A percentile compares a stretch with the other conserved stretches of the same genome.
Conservation (phyloP, 768 basidiomycete species). For the Lentinula sp. region DNA sequence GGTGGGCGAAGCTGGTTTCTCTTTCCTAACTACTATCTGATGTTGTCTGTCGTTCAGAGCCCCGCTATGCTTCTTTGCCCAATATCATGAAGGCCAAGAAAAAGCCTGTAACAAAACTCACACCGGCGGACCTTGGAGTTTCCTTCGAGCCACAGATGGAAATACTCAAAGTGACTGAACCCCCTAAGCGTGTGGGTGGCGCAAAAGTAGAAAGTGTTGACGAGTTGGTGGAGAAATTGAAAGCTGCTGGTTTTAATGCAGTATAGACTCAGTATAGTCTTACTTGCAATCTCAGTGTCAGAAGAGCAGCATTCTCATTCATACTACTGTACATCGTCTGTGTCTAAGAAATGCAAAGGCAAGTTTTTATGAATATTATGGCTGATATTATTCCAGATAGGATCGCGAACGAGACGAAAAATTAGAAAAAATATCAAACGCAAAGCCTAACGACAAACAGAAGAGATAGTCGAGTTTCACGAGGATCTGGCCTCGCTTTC, state of each 20-base stretch:
- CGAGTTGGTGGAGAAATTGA: slow-evolving; percentile 83
- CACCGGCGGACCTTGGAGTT: slow-evolving; percentile 71
- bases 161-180: slow-evolving; percentile 84
- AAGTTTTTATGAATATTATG: too few relatives aligned
- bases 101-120: slow-evolving; percentile 86
- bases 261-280: slow-evolving; percentile 13
- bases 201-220: slow-evolving; percentile 89
- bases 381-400: not conserved
- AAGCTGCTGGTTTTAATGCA: slow-evolving; percentile 68
- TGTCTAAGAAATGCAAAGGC: too few relatives aligned
- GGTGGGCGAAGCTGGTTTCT: slow-evolving; percentile 18
- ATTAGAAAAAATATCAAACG: not conserved
- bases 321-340: too few relatives aligned
- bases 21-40: not conserved
- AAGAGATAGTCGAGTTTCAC: not conserved
- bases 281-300: not conserved
- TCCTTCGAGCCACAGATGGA: slow-evolving; percentile 82
- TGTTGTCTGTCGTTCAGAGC: slow-evolving; percentile 44
- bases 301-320: not conserved
- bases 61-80: slow-evolving; percentile 94
- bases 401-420: not conserved
- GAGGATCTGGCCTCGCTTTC: not conserved
- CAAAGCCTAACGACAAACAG: not conserved
- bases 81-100: slow-evolving; percentile 99
- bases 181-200: slow-evolving; percentile 86